A percentile compares a stretch with the other conserved stretches of the same genome.
Conservation (phyloP, 352 stramenopile species). For the Thraustochytrium sp. region DNA sequence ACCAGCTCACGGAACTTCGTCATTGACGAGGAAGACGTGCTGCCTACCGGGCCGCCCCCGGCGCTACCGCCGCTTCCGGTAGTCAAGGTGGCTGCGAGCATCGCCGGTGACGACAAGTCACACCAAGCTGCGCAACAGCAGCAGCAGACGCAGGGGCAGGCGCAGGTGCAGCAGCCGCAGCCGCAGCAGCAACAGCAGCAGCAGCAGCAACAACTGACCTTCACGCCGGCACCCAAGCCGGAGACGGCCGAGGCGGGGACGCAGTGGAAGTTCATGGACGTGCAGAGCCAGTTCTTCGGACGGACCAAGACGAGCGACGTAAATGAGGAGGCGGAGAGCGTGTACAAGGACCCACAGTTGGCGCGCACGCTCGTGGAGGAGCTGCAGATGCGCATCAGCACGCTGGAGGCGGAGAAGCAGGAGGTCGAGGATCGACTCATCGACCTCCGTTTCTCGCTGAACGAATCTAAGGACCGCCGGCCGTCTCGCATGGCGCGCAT, state of each 20-base stretch:
- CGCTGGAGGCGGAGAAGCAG: slow-evolving; percentile 14
- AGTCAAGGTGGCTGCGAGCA: too few species aligned
- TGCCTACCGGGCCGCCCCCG: not conserved
- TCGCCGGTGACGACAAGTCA: too few species aligned
- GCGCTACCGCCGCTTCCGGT: too few species aligned
- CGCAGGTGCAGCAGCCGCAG: not conserved
- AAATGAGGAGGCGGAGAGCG: not conserved
- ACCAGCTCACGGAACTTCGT: not conserved
- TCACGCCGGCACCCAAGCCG: not conserved
- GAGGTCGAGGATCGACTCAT: slow-evolving; percentile 33
- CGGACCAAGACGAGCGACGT: not conserved
- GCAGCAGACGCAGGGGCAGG: too few species aligned
- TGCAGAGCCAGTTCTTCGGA: slow-evolving; percentile 18
- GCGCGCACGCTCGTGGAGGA: slow-evolving; percentile 8
- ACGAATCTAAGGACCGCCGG: not conserved
- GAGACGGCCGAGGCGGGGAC: not conserved
- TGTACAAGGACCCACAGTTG: slow-evolving; percentile 13
- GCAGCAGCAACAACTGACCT: not conserved
- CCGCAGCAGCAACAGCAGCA: not conserved
- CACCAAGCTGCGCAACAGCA: too few species aligned
- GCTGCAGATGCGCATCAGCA: not conserved
- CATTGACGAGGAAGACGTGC: not conserved
- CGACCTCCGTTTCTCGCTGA: slow-evolving; percentile 13
- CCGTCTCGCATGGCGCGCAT: not conserved
- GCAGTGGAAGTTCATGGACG: slow-evolving; percentile 29